Percentiles rank a stretch among this genome's conserved stretches.
Evolutionary conservation across 257 asterid genomes (phyloP).

Genomic region (Schizonepeta tenuifolia): DNA sequence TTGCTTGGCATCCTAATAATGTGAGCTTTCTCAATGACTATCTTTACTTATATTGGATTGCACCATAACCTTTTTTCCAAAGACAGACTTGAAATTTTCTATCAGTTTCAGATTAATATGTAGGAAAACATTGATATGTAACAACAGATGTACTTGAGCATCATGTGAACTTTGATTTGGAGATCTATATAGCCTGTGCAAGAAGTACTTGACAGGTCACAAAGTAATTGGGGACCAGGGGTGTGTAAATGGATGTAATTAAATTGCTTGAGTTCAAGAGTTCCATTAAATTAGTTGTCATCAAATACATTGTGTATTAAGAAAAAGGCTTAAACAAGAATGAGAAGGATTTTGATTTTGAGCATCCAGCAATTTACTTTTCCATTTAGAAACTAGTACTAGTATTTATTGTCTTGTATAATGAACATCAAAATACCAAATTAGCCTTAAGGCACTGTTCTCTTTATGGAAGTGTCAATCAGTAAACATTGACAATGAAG

Average conservation of each 20-base stretch:
- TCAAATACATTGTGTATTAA: slow-evolving; percentile 13
- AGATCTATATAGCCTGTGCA: slow-evolving; percentile 5
- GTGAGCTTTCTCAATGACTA: slow-evolving; percentile 51
- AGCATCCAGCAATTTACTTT: slow-evolving; percentile 13
- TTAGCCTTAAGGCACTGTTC: slow-evolving; percentile 2
- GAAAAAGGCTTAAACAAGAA: not conserved
- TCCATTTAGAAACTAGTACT: not conserved
- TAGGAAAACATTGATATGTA: not conserved
- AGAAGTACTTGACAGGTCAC: slow-evolving; percentile 16
- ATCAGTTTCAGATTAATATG: slow-evolving; percentile 15
- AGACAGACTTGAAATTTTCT: slow-evolving; percentile 1
- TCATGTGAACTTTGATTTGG: slow-evolving; percentile 8
- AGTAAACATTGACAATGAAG: not conserved
- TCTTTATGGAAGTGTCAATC: slow-evolving; percentile 16
- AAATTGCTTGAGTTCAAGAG: slow-evolving; percentile 13
- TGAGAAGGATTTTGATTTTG: not conserved
- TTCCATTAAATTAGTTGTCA: slow-evolving; percentile 23
- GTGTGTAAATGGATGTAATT: slow-evolving; percentile 8
- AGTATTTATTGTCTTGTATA: slow-evolving; percentile 11
- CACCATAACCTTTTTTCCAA: slow-evolving; percentile 23
- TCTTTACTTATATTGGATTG: slow-evolving; percentile 21
- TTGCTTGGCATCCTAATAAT: slow-evolving; percentile 98
- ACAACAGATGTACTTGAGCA: slow-evolving; percentile 16
- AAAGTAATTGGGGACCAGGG: not conserved
- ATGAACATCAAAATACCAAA: not conserved